Evolutionary conservation across 2,329 filamentous ascomycete genomes (phyloP).

Genomic region (Alternaria burnsii): DNA sequence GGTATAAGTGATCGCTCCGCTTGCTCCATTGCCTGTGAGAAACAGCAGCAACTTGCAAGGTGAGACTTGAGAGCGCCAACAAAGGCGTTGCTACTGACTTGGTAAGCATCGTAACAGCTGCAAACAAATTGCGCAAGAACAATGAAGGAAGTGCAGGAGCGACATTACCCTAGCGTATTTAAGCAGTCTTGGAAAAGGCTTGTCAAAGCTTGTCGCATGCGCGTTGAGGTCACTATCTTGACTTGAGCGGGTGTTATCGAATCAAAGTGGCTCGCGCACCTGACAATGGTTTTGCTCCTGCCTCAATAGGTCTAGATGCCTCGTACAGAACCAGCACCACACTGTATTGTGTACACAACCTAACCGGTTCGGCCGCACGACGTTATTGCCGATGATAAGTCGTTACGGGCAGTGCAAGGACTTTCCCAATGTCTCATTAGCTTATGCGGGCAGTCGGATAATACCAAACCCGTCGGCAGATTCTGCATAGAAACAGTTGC

Average conservation of each 20-base stretch:
- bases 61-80: conserved; percentile 24
- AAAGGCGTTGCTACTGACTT: conserved; percentile 19
- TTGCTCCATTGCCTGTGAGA: conserved; percentile 34
- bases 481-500: neutral
- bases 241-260: conserved; percentile 11
- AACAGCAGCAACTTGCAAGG: conserved; percentile 23
- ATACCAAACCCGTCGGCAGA: neutral
- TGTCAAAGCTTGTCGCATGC: conserved; percentile 22
- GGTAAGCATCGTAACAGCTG: conserved; percentile 19
- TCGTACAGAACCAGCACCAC: conserved; percentile 1
- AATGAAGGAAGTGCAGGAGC: neutral
- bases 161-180: conserved; percentile 24
- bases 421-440: neutral
- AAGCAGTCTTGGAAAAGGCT: conserved; percentile 25
- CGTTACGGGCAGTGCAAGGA: neutral
- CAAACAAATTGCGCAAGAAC: conserved; percentile 1
- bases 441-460: neutral
- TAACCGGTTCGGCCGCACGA: neutral
- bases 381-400: neutral
- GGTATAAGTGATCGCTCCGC: conserved; percentile 27
- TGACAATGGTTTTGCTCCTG: conserved; percentile 19
- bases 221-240: conserved; percentile 19
- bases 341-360: neutral
- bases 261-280: neutral
- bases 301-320: conserved; percentile 20